phyloP scores from a whole-genome alignment of 1,284 basidiomycete genomes.

The Trichosporon sp. region DNA sequence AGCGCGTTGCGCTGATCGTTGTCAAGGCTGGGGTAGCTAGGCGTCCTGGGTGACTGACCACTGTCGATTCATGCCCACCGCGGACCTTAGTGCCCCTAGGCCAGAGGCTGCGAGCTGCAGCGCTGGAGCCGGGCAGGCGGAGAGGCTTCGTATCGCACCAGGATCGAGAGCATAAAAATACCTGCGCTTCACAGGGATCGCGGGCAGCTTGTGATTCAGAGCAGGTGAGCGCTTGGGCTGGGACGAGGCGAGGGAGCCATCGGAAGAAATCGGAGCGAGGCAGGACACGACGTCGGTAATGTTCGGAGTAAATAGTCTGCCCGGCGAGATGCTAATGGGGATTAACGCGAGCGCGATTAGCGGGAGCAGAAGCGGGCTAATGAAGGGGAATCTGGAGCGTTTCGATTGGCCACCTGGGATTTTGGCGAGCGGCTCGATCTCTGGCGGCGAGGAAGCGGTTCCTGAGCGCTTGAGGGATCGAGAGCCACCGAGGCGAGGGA shows the following conservation, averaged over 20 bases:
- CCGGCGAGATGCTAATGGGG: background rate
- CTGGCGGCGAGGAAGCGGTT: background rate
- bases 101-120: background rate
- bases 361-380: background rate
- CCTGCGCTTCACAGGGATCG: background rate
- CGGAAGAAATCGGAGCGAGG: background rate
- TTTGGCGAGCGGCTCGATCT: background rate
- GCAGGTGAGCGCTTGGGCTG: background rate
- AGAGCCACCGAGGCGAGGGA: background rate
- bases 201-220: background rate
- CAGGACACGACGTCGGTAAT: background rate
- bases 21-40: background rate
- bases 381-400: background rate
- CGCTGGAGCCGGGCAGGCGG: background rate
- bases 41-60: background rate
- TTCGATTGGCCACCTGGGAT: background rate
- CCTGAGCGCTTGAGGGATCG: background rate
- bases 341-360: background rate
- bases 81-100: background rate
- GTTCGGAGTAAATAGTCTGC: conserved; percentile 3
- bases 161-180: background rate
- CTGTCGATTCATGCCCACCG: background rate
- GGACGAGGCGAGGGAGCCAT: background rate
- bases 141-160: background rate
- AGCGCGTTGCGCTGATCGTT: background rate